Base-by-base conservation (phyloP, 2,329 filamentous ascomycete genomes). In the Colletotrichum brevisporum region DNA sequence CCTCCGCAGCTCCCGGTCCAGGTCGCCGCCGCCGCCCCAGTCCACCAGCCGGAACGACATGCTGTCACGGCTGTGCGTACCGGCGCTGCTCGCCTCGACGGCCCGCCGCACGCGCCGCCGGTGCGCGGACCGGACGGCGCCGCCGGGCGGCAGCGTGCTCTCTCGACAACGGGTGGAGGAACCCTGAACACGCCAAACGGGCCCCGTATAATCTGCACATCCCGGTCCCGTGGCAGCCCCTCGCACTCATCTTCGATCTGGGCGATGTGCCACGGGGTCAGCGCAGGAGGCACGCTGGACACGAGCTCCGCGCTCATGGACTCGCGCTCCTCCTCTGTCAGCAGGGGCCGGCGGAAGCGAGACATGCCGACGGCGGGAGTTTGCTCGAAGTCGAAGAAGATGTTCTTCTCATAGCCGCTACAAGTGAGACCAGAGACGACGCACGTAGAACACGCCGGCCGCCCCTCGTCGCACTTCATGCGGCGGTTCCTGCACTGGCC, bases 391-490 rank as follows among this genome's bases (percentile, higher is more conserved):
- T 63, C 52, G 63, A 82, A 83, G 72, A 80, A 78, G 39, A 82
- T 75, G 47, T 72, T 75, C 36, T 78, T 81, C 60, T 77, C 74
- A 63, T 82, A 82, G 3, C 79, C 78, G 39, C 73, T 75, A 59
- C 79, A 82, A 3, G 55, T 6, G 0, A 80, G 24, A 0, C 75
- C 76, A 6, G 74, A 72, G 13, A 72, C 70, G 26, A 61, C 53
- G 63, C 80, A 82, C 69, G 75, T 75, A 2, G 66, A 71, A 68
- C 79, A 82, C 6, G 71, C 73, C 8, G 79, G 80, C 8, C 76
- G 76, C 8, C 69, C 63, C 69, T 81, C 79, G 65, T 82, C 80
- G 65, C 79, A 82, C 72, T 81, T 82, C 31, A 78, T 74, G 71
- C 81, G 79, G 13, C 80, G 77, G 51, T 61, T 75, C 55, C 80